Percentiles rank a stretch among this genome's conserved stretches.
These are phyloP conservation scores for Leishmania tarentolae DNA, from an alignment of 208 protist genomes.

Conservation along the genomic window DNA sequence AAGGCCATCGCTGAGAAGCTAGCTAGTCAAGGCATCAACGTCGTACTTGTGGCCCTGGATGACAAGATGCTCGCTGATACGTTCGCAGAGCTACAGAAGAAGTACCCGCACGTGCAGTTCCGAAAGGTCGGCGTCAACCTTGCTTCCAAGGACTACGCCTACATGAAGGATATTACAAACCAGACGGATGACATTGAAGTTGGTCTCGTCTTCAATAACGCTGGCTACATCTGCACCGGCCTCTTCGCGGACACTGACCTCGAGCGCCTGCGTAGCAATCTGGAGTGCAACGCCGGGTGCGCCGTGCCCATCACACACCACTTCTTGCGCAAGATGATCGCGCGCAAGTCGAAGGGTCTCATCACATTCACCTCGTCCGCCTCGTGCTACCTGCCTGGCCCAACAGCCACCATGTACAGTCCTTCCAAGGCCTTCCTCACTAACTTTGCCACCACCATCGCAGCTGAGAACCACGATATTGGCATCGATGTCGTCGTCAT, in stretches of 20 bases:
- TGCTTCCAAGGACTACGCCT: constrained; percentile 60
- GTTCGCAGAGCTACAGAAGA: constrained; percentile 76
- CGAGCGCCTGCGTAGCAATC: constrained; percentile 78
- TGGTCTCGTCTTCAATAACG: constrained; percentile 93
- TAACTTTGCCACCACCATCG: constrained; percentile 83
- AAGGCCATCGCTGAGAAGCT: constrained; percentile 93
- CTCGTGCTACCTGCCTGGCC: constrained; percentile 79
- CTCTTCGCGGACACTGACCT: constrained; percentile 88
- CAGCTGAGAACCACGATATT: constrained; percentile 76
- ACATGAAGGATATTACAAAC: constrained; percentile 74
- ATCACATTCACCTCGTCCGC: constrained; percentile 92
- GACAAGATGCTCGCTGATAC: constrained; percentile 84
- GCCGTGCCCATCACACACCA: constrained; percentile 89
- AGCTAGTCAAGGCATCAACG: constrained; percentile 89
- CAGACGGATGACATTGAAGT: constrained; percentile 76
- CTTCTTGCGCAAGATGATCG: constrained; percentile 89
- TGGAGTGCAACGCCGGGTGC: constrained; percentile 92
- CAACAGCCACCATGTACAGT: constrained; percentile 90
- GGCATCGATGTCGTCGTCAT: constrained; percentile 90
- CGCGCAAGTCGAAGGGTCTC: constrained; percentile 66
- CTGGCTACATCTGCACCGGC: constrained; percentile 93
- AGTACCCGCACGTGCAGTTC: constrained; percentile 77
- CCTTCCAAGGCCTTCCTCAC: constrained; percentile 93
- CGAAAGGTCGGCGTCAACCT: constrained; percentile 91
- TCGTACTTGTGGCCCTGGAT: constrained; percentile 91